Evolutionary conservation across 1,139 yeast genomes (phyloP).

Genomic region (Hansenula lynferdii): DNA sequence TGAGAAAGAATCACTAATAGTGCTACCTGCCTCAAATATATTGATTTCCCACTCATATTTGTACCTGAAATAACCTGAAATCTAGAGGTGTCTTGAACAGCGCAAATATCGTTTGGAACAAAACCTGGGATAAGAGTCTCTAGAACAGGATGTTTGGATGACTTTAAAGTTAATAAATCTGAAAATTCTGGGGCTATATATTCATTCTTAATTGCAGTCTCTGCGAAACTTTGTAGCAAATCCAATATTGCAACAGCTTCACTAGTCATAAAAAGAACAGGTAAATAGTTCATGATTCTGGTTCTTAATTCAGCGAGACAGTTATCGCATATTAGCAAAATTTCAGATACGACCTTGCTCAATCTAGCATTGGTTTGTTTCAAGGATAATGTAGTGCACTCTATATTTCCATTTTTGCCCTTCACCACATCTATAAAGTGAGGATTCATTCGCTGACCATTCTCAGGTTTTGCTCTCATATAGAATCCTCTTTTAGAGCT

Average conservation of each 20-base stretch:
- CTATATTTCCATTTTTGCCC: conserved; percentile 29
- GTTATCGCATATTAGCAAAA: conserved; percentile 35
- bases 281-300: conserved; percentile 25
- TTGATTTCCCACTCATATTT: conserved; percentile 46
- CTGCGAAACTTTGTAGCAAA: conserved; percentile 34
- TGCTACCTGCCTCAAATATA: conserved; percentile 37
- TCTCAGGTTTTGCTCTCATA: no score
- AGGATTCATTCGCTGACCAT: no score
- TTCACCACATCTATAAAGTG: no score
- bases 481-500: conserved; percentile 36
- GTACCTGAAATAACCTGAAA: conserved; percentile 42
- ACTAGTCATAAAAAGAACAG: conserved; percentile 36
- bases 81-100: conserved; percentile 30
- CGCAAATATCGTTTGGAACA: conserved; percentile 35
- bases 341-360: conserved; percentile 35
- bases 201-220: conserved; percentile 22
- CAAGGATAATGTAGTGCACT: conserved; percentile 38
- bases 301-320: conserved; percentile 29
- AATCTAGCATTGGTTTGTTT: conserved; percentile 36
- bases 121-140: conserved; percentile 26
- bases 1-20: conserved; percentile 38
- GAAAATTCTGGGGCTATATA: conserved; percentile 34
- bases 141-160: conserved; percentile 38
- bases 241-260: conserved; percentile 42
- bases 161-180: conserved; percentile 25